Conservation (phyloP, 352 stramenopile genomes). For the Pythium aquatile region DNA sequence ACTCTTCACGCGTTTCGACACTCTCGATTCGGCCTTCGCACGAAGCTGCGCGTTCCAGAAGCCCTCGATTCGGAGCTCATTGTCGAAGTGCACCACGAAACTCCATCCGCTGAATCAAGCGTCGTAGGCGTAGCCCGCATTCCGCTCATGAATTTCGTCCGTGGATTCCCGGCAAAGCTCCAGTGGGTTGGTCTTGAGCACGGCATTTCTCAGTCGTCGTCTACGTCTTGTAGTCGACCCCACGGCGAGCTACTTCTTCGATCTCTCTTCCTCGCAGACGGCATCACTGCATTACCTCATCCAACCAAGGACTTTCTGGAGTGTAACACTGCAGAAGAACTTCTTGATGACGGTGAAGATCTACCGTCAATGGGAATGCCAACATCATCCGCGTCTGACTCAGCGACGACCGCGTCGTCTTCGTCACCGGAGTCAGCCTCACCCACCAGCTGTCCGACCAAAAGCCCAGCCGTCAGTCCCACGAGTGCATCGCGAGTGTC, state of each 20-base stretch:
- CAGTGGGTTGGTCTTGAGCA: slow-evolving; percentile 49
- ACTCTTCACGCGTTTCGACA: slow-evolving; percentile 48
- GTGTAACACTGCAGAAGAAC: slow-evolving; percentile 41
- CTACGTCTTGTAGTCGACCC: slow-evolving; percentile 24
- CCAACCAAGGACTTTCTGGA: slow-evolving; percentile 31
- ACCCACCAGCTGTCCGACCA: neutral
- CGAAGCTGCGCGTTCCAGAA: slow-evolving; percentile 48
- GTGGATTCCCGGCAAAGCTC: slow-evolving; percentile 58
- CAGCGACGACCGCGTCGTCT: slow-evolving; percentile 7
- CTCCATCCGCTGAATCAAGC: slow-evolving; percentile 20
- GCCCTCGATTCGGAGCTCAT: slow-evolving; percentile 36
- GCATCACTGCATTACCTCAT: slow-evolving; percentile 44
- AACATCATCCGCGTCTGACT: neutral
- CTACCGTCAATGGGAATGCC: neutral
- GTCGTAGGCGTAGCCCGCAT: slow-evolving; percentile 36
- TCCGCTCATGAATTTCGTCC: slow-evolving; percentile 50
- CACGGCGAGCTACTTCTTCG: slow-evolving; percentile 45
- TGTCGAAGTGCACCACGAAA: slow-evolving; percentile 49
- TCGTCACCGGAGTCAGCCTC: slow-evolving; percentile 3
- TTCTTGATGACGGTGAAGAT: slow-evolving; percentile 30
- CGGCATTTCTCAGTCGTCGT: neutral
- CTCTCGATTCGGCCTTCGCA: slow-evolving; percentile 39
- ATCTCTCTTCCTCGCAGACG: slow-evolving; percentile 60
- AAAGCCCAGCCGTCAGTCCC: slow-evolving; percentile 8
- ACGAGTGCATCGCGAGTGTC: slow-evolving; percentile 10